Evolutionary conservation across 2,329 filamentous ascomycete genomes (phyloP), one percentile per base, ranked within the genome.

Genomic region (Fonsecaea pugnacius): DNA sequence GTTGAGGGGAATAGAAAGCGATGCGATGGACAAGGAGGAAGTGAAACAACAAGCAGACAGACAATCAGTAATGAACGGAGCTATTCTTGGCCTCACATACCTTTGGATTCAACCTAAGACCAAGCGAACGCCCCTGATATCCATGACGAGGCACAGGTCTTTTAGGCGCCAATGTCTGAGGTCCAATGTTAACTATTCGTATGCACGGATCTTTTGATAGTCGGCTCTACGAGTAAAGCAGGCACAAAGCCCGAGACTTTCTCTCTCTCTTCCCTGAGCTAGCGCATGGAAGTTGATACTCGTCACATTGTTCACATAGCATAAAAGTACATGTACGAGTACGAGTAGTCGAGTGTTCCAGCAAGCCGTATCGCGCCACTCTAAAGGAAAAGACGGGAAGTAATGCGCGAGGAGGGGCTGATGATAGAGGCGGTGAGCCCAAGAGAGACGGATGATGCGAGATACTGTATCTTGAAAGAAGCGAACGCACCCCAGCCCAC

Each of bases 1-100:
- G n/a, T 2, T 4, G 21, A 46, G 1, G 4, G 40, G 40, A 21
- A 46, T 24, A 18, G 18, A 46, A 21, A 46, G n/a, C 40, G 21
- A 12, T 21, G 40, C 40, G 12, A 46, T 8, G 18, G 18, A 46
- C 18, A 21, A 46, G 3, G n/a, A 14, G 24, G 70, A 56, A 53
- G 12, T 9, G 18, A 16, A 16, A n/a, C 12, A 52, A 32, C 24
- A 16, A 10, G 32, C 27, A 18, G 9, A 33, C 50, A 32, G 24
- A 2, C 50, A 32, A 35, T 30, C 27, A 30, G 27, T 18, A n/a
- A 30, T 21, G 36, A n/a, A 14, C 14, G 18, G 53, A n/a, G 53
- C 7, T n/a, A 3, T 56, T 3, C 27, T 14, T 53, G 4, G 24
- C 16, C 50, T 53, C 16, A 30, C n/a, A 53, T 53, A 53, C 50